Evolutionary conservation across 345 rosid species (phyloP).

Genomic region (Salix koriyanagi): DNA sequence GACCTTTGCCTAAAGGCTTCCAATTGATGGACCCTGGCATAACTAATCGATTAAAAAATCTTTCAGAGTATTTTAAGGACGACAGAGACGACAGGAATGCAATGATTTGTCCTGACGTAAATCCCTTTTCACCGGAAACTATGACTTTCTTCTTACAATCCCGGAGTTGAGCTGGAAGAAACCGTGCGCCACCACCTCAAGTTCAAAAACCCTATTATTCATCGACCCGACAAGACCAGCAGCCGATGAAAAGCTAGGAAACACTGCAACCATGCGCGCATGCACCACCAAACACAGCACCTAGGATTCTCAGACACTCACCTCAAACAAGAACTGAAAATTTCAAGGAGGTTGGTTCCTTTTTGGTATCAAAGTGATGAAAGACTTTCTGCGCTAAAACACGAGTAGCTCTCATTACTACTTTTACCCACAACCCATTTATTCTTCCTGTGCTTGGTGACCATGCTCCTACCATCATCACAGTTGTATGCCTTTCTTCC

Average conservation of each 20-base stretch:
- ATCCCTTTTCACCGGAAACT: no score
- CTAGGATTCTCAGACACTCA: slow-evolving; percentile 17
- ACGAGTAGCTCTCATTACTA: slow-evolving; percentile 12
- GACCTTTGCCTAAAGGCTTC: background rate
- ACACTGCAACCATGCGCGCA: slow-evolving; percentile 13
- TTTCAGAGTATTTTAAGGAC: no score
- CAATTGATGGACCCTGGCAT: background rate
- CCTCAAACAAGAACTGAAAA: background rate
- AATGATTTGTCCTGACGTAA: background rate
- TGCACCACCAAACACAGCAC: slow-evolving; percentile 10
- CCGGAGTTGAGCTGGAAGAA: background rate
- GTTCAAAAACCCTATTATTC: slow-evolving; percentile 12
- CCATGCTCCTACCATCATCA: slow-evolving; percentile 20
- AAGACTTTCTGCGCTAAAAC: slow-evolving; percentile 22
- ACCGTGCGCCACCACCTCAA: no score
- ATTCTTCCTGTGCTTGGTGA: slow-evolving; percentile 1
- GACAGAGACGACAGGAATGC: background rate
- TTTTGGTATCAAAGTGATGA: background rate
- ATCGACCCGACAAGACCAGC: slow-evolving; percentile 13
- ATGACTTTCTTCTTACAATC: background rate
- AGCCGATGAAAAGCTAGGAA: background rate
- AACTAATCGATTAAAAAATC: no score
- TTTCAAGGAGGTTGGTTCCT: background rate
- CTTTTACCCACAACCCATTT: background rate
- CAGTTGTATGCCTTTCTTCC: slow-evolving; percentile 4